Percentiles rank a stretch among this genome's conserved stretches.
Conservation (phyloP, 306 rosid species). For the Rosa multiflora region DNA sequence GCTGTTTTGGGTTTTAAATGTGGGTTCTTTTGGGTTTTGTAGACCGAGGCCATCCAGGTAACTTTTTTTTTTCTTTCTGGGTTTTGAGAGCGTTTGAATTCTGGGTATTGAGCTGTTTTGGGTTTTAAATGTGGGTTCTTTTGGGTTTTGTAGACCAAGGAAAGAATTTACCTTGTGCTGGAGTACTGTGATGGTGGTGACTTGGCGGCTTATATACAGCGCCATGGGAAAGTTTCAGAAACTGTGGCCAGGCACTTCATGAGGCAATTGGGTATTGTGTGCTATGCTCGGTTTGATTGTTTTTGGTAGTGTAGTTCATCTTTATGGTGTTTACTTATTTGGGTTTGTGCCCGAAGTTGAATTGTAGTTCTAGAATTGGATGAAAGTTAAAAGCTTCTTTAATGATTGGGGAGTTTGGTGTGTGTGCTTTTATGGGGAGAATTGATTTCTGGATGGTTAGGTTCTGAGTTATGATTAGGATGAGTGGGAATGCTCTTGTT, state of each 20-base stretch:
- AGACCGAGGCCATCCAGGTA: conserved; percentile 78
- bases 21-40: conserved; percentile 28
- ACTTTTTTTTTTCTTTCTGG: too few relatives aligned
- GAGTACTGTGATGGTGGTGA: conserved; percentile 98
- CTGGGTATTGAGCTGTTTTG: not conserved
- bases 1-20: not conserved
- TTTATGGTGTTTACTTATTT: conserved; percentile 5
- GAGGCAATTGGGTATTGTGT: conserved; percentile 75
- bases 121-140: conserved; percentile 14
- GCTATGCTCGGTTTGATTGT: conserved; percentile 12
- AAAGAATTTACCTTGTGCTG: conserved; percentile 85
- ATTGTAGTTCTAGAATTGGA: conserved; percentile 7
- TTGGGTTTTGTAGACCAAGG: conserved; percentile 56
- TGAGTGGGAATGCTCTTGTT: conserved; percentile 18
- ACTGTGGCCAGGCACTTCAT: conserved; percentile 75
- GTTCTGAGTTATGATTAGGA: conserved; percentile 10
- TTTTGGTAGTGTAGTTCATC: conserved; percentile 2
- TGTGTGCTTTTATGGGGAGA: not conserved
- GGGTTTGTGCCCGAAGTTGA: conserved; percentile 6
- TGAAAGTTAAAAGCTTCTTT: not conserved
- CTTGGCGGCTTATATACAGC: conserved; percentile 60
- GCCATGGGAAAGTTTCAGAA: conserved; percentile 72
- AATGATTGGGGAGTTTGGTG: not conserved
- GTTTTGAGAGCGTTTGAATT: not conserved
- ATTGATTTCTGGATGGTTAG: conserved; percentile 1